These are phyloP conservation scores for Madurella fahalii DNA, from an alignment of 2,329 filamentous ascomycete genomes.

Conservation along the genomic window DNA sequence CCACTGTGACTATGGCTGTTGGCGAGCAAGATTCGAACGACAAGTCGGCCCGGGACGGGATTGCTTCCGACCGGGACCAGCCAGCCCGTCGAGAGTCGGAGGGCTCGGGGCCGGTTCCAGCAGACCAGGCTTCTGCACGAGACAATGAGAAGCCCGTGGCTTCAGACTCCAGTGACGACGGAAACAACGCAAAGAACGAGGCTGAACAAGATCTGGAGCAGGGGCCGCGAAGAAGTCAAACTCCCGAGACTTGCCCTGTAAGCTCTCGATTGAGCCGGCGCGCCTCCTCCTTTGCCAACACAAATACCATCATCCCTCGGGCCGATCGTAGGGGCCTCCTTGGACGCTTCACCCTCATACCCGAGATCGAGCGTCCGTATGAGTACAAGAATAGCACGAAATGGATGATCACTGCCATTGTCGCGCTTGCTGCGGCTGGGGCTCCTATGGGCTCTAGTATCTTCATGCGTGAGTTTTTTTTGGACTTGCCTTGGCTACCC, in stretches of 20 bases:
- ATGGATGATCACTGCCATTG: conserved; percentile 77
- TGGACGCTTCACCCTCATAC: conserved; percentile 64
- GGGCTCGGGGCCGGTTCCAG: neutral
- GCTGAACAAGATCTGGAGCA: neutral
- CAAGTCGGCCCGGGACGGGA: conserved; percentile 4
- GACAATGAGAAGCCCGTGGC: conserved; percentile 1
- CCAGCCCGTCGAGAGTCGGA: neutral
- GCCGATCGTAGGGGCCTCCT: conserved; percentile 65
- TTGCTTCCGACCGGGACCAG: conserved; percentile 3
- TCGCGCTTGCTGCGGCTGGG: conserved; percentile 71
- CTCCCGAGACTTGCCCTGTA: neutral
- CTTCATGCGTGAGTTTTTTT: conserved; percentile 63
- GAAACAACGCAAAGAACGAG: conserved; percentile 9
- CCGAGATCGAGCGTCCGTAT: conserved; percentile 73
- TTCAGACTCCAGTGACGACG: conserved; percentile 9
- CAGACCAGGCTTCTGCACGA: neutral
- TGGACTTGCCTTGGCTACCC: neutral
- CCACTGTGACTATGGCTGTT: conserved; percentile 9
- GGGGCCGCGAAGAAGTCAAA: neutral
- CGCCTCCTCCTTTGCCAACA: conserved; percentile 39
- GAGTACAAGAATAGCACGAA: conserved; percentile 71
- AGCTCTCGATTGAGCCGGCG: conserved; percentile 27
- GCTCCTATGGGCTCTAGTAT: conserved; percentile 83
- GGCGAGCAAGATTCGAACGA: conserved; percentile 1
- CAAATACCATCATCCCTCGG: conserved; percentile 40